These are phyloP conservation scores for Teunomyces barrocoloradensis DNA, from an alignment of 805 yeast species.

Conservation along the genomic window DNA sequence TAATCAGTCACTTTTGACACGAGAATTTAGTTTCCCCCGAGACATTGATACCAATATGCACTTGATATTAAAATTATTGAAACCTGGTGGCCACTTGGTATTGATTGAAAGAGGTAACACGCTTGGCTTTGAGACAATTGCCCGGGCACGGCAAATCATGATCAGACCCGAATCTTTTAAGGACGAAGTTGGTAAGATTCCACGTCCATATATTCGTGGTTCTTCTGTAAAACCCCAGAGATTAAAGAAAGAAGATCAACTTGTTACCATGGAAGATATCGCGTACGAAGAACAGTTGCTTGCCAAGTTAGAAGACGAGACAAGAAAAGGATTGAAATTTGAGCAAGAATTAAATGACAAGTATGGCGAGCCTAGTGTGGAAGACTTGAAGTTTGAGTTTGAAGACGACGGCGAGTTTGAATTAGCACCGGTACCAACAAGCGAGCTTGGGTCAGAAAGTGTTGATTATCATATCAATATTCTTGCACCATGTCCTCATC, in stretches of 20 bases:
- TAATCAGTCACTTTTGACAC: slow-evolving; percentile 69
- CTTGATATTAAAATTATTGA: slow-evolving; percentile 55
- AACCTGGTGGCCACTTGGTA: slow-evolving; percentile 78
- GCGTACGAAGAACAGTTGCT: slow-evolving; percentile 30
- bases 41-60: slow-evolving; percentile 71
- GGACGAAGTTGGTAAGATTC: slow-evolving; percentile 58
- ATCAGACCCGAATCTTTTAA: slow-evolving; percentile 75
- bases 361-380: slow-evolving; percentile 41
- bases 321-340: slow-evolving; percentile 13
- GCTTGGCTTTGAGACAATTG: slow-evolving; percentile 80
- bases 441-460: slow-evolving; percentile 16
- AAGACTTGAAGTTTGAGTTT: slow-evolving; percentile 48
- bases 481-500: slow-evolving; percentile 91
- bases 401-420: slow-evolving; percentile 36
- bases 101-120: slow-evolving; percentile 89
- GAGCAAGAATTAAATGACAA: slow-evolving; percentile 34
- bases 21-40: slow-evolving; percentile 60
- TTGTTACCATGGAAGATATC: slow-evolving; percentile 35
- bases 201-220: slow-evolving; percentile 64
- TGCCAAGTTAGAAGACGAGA: slow-evolving; percentile 24
- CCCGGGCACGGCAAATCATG: slow-evolving; percentile 86
- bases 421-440: slow-evolving; percentile 18
- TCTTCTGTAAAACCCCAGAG: slow-evolving; percentile 42
- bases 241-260: slow-evolving; percentile 32
- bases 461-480: slow-evolving; percentile 57